phyloP scores from a whole-genome alignment of 192 early-diverging fungal genomes.

The Rhizoclosmatium sp. region DNA sequence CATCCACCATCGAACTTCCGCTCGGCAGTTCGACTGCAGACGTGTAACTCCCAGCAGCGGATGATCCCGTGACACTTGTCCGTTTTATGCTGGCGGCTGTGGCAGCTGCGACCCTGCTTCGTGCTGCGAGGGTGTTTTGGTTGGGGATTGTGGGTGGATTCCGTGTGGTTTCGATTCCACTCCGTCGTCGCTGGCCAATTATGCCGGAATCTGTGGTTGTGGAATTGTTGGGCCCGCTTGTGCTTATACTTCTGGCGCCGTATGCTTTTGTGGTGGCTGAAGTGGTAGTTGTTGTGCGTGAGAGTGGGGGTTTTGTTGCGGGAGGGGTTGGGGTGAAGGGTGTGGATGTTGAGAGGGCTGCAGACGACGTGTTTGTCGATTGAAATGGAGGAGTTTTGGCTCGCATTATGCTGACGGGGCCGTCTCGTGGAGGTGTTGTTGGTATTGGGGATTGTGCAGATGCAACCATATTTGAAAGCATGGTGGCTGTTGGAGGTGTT shows the following conservation, averaged over 20 bases:
- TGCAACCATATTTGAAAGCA: neutral
- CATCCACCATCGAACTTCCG: neutral
- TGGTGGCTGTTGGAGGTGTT: neutral
- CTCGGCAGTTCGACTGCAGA: conserved; percentile 26
- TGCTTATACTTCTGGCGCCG: neutral
- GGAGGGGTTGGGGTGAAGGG: neutral
- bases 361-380: neutral
- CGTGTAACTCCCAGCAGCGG: neutral
- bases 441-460: neutral
- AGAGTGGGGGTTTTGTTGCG: neutral
- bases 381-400: conserved; percentile 17
- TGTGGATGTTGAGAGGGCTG: conserved; percentile 7
- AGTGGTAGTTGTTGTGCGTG: neutral
- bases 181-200: neutral
- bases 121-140: neutral
- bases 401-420: conserved; percentile 29
- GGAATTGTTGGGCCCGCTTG: neutral
- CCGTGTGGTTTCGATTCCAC: neutral
- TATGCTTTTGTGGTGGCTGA: neutral
- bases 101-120: neutral
- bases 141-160: neutral
- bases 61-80: neutral
- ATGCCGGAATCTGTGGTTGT: neutral
- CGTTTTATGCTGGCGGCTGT: neutral
- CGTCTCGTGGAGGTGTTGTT: neutral